Percentiles rank a stretch among this genome's conserved stretches.
These are phyloP conservation scores for Leishmania mexicana DNA, from an alignment of 208 protist species.

Conservation along the genomic window DNA sequence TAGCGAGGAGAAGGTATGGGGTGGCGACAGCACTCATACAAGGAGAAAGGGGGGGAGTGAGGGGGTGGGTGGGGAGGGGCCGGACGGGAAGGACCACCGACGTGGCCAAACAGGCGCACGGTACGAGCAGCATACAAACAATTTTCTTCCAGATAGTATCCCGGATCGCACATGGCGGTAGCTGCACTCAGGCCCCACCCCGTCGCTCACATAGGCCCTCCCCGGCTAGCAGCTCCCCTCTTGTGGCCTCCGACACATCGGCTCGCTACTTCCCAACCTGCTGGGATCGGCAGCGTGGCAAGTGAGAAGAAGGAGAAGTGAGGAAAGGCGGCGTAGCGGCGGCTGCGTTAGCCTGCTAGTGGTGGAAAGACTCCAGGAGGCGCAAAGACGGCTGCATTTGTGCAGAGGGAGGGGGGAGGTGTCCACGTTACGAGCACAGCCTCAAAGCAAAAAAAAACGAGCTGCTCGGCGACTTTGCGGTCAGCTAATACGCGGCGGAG, in stretches of 20 bases:
- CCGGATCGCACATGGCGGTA: not conserved
- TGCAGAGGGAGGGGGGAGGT: not conserved
- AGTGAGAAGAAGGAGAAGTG: not conserved
- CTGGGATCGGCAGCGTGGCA: not conserved
- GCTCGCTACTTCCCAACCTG: not conserved
- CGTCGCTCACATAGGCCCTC: not conserved
- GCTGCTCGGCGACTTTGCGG: not conserved
- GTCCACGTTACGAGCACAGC: not conserved
- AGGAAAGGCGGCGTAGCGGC: not conserved
- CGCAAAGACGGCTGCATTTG: not conserved
- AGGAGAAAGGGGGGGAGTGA: not conserved
- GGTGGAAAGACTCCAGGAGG: not conserved
- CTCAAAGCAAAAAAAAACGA: not conserved
- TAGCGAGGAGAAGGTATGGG: not conserved
- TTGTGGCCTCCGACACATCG: not conserved
- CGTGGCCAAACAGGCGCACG: not conserved
- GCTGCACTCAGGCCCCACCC: not conserved
- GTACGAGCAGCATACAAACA: not conserved
- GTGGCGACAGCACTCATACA: not conserved
- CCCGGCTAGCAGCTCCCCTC: not conserved
- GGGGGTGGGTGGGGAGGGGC: not conserved
- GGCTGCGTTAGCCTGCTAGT: not conserved
- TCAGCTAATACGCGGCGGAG: conserved; percentile 28
- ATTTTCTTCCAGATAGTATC: not conserved
- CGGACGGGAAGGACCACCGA: not conserved